Percentiles rank a stretch among this genome's conserved stretches.
Evolutionary conservation across 140 eudicot species (phyloP).

Genomic region (Oenanthe javanica): DNA sequence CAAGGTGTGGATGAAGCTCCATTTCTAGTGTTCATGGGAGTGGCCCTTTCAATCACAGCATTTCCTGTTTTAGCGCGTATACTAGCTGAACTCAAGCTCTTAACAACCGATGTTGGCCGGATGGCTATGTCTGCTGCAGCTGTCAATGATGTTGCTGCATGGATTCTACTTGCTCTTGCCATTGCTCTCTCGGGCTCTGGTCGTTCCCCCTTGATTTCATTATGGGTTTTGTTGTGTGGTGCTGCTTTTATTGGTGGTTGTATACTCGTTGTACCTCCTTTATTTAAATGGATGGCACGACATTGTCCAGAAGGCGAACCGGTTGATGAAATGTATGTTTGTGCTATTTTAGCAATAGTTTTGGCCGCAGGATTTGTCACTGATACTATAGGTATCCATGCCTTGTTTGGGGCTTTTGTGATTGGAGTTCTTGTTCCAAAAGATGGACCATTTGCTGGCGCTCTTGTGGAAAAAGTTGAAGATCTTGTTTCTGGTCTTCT

Average conservation of each 20-base stretch:
- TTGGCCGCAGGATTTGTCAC: slow-evolving; percentile 72
- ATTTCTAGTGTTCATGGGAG: slow-evolving; percentile 84
- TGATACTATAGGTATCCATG: slow-evolving; percentile 69
- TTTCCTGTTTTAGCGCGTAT: slow-evolving; percentile 80
- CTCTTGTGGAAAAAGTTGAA: slow-evolving; percentile 72
- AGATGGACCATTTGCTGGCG: slow-evolving; percentile 70
- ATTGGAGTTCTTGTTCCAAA: slow-evolving; percentile 74
- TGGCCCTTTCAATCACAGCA: slow-evolving; percentile 74
- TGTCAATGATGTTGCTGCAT: slow-evolving; percentile 76
- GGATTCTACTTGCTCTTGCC: slow-evolving; percentile 79
- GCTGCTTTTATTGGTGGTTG: slow-evolving; percentile 36
- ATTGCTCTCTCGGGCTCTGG: slow-evolving; percentile 58
- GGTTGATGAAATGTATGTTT: slow-evolving; percentile 56
- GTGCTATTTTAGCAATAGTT: slow-evolving; percentile 56
- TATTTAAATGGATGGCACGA: slow-evolving; percentile 56
- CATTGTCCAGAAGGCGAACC: slow-evolving; percentile 78
- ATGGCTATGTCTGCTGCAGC: slow-evolving; percentile 92
- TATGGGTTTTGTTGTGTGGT: slow-evolving; percentile 72
- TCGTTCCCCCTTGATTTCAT: slow-evolving; percentile 44
- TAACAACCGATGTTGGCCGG: slow-evolving; percentile 64
- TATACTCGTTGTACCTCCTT: slow-evolving; percentile 31
- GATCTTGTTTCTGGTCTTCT: slow-evolving; percentile 77
- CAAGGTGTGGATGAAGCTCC: slow-evolving; percentile 39
- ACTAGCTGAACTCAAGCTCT: slow-evolving; percentile 70
- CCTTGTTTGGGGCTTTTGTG: slow-evolving; percentile 81